Base-by-base conservation (phyloP, 768 basidiomycete genomes). In the Pleurotus sapidus region DNA sequence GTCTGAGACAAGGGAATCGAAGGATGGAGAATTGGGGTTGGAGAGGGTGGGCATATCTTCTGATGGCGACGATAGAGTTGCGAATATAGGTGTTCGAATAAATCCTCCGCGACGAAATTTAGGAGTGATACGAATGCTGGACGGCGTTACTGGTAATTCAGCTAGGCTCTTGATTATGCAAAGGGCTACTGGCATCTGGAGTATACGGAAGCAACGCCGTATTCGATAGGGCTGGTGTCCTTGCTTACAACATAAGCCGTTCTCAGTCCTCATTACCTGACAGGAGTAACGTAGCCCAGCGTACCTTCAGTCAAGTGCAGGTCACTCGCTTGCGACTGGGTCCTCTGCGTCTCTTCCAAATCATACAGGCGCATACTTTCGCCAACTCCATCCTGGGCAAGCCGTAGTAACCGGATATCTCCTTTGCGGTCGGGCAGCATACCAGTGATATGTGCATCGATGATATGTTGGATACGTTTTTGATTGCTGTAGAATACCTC, bases 341-440 rank as follows among this genome's bases (percentile, higher is more conserved):
- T 34, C 12, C 14, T 49, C 49, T 45, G 39, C 7, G 8, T 60
- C 61, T 54, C 25, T 50, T 61, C 57, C 23, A 58, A 23, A 3
- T 56, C 55, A 46, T 63, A 61, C 34, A 64, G 55, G 30, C 67
- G 71, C 56, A 75, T 59, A 25, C 72, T 75, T 34, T 75, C 72
- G n/a, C 77, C 78, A 12, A 69, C 56, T 3, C 75, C 79, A 59
- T 81, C 78, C 56, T 81, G 81, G 1, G 69, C 72, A 56, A 79
- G 70, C 60, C 71, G 67, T 49, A 77, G 64, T 38, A 77, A 61
- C 2, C 73, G 63, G 11, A 87, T 70, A 34, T 86, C 83, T 20
- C 68, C 59, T 27, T 74, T 74, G 23, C 62, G 67, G 57, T 81
- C 72, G n/a, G 82, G 77, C 42, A 73, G 64, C 38, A 75, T 71